These are phyloP conservation scores for Lactifluus piperatus DNA, from an alignment of 768 basidiomycete species.

Conservation along the genomic window DNA sequence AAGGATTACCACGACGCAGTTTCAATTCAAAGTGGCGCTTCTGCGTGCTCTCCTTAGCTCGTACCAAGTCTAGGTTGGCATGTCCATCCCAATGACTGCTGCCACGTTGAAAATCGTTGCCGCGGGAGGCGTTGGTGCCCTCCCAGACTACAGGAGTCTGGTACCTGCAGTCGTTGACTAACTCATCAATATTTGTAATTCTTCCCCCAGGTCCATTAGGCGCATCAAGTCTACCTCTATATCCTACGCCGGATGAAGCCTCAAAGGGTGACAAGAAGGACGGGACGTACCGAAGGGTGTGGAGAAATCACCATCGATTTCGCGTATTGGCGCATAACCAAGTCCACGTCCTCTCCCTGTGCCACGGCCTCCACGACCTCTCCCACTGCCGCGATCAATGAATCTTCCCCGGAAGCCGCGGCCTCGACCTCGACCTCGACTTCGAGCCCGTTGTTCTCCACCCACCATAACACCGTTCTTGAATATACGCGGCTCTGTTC, in stretches of 20 bases:
- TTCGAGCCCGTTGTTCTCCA: constrained; percentile 17
- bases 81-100: neutral
- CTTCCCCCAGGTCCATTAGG: neutral
- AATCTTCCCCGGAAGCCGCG: constrained; percentile 24
- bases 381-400: constrained; percentile 22
- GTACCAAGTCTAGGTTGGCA: neutral
- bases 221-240: neutral
- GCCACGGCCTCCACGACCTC: constrained; percentile 22
- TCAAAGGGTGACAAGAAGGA: neutral
- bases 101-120: neutral
- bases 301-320: constrained; percentile 18
- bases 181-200: neutral
- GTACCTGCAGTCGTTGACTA: neutral
- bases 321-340: neutral
- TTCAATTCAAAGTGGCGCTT: constrained; percentile 23
- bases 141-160: neutral
- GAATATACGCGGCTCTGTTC: neutral
- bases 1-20: constrained; percentile 34
- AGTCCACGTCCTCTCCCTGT: constrained; percentile 13
- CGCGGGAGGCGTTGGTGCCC: neutral
- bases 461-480: neutral
- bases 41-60: constrained; percentile 23
- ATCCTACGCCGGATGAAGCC: neutral
- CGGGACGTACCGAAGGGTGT: neutral
- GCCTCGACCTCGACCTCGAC: constrained; percentile 17